Evolutionary conservation across 2,329 filamentous ascomycete genomes (phyloP).

Genomic region (Microsporum canis): DNA sequence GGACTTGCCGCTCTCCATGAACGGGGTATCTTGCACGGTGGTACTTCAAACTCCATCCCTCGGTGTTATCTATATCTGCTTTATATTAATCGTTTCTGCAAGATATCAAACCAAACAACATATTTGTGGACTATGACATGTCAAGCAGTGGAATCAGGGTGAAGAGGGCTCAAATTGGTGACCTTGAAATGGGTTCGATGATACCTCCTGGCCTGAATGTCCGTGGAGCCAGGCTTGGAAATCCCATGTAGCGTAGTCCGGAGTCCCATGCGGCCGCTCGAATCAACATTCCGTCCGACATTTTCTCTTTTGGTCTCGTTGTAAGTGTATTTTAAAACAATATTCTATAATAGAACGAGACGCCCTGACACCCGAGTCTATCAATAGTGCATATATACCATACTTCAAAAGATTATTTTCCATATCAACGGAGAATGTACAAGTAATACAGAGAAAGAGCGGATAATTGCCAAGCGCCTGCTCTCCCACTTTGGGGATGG

Average conservation of each 20-base stretch:
- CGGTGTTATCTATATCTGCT: not conserved
- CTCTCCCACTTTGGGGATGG: slow-evolving; percentile 9
- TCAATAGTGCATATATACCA: not conserved
- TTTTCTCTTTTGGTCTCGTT: slow-evolving; percentile 10
- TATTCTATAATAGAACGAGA: not conserved
- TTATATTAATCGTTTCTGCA: not conserved
- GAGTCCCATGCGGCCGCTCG: slow-evolving; percentile 8
- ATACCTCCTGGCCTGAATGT: slow-evolving; percentile 9
- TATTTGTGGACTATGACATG: slow-evolving; percentile 9
- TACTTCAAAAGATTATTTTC: not conserved
- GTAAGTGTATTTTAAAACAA: not conserved
- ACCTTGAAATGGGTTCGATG: slow-evolving; percentile 7
- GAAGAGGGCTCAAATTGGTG: slow-evolving; percentile 5
- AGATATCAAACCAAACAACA: slow-evolving; percentile 12
- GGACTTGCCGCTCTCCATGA: slow-evolving; percentile 9
- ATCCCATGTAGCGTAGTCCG: slow-evolving; percentile 10
- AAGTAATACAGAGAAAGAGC: slow-evolving; percentile 4
- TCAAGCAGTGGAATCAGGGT: not conserved
- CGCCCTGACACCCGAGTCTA: not conserved
- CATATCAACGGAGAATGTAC: not conserved
- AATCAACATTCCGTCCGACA: slow-evolving; percentile 5
- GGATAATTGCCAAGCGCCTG: slow-evolving; percentile 4
- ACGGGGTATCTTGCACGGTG: slow-evolving; percentile 7
- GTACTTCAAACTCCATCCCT: not conserved
- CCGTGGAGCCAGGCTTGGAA: slow-evolving; percentile 7